Evolutionary conservation across 805 yeast species (phyloP).

Genomic region (Scheffersomyces lignosus): DNA sequence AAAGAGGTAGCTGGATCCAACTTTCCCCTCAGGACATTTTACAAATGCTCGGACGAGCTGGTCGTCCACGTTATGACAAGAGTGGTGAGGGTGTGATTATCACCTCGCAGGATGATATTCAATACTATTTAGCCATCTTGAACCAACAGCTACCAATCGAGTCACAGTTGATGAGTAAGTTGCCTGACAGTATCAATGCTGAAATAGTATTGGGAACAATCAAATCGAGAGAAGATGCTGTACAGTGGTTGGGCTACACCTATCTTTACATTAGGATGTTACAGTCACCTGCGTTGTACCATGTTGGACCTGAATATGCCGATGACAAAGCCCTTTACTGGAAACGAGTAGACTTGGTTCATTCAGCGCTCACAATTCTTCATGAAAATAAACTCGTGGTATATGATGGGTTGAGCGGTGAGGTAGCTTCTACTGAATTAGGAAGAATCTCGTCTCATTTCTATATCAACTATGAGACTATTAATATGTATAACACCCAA

Average conservation of each 20-base stretch:
- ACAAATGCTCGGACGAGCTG: conserved; percentile 98
- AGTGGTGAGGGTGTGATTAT: conserved; percentile 93
- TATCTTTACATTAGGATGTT: conserved; percentile 80
- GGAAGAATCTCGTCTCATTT: conserved; percentile 86
- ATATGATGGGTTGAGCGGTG: conserved; percentile 53
- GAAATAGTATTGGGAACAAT: conserved; percentile 79
- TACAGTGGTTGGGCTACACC: conserved; percentile 76
- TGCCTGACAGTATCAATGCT: conserved; percentile 81
- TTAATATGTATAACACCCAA: conserved; percentile 61
- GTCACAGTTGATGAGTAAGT: conserved; percentile 70
- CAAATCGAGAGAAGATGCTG: conserved; percentile 60
- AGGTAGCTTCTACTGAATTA: conserved; percentile 50
- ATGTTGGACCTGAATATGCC: conserved; percentile 65
- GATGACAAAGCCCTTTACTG: conserved; percentile 38
- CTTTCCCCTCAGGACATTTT: conserved; percentile 92
- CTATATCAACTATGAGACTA: conserved; percentile 75
- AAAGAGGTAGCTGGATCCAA: conserved; percentile 83
- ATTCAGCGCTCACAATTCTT: conserved; percentile 70
- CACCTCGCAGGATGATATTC: conserved; percentile 81
- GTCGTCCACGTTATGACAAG: conserved; percentile 91
- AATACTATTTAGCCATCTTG: conserved; percentile 84
- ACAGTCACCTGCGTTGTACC: conserved; percentile 69
- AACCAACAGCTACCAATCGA: conserved; percentile 93
- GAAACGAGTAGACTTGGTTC: conserved; percentile 66
- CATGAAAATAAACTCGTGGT: conserved; percentile 55